Evolutionary conservation across 2,329 filamentous ascomycete genomes (phyloP).

Genomic region (Aspergillus clavatus): DNA sequence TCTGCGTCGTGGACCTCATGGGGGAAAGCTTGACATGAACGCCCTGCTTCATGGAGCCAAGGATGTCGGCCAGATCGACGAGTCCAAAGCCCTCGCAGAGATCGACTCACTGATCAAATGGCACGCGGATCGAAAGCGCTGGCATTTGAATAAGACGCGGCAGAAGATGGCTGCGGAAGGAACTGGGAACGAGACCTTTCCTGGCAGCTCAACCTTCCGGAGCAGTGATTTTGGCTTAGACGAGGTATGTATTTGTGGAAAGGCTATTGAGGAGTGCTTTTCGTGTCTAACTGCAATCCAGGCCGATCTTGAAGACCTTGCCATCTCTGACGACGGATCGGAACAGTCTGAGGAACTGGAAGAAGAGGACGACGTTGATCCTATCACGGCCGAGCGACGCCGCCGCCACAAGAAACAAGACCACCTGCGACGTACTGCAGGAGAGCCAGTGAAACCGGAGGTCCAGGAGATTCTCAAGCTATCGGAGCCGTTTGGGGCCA

Average conservation of each 20-base stretch:
- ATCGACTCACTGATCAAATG: slow-evolving; percentile 83
- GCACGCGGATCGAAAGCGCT: slow-evolving; percentile 94
- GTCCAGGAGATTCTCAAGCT: slow-evolving; percentile 77
- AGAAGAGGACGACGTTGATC: slow-evolving; percentile 73
- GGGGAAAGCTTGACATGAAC: slow-evolving; percentile 89
- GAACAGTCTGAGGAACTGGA: slow-evolving; percentile 63
- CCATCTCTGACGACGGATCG: slow-evolving; percentile 68
- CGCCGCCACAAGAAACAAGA: slow-evolving; percentile 73
- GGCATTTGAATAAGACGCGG: slow-evolving; percentile 94
- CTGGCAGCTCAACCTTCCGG: slow-evolving; percentile 58
- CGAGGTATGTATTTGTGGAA: slow-evolving; percentile 48
- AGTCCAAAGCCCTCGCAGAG: slow-evolving; percentile 67
- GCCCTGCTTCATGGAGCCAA: slow-evolving; percentile 80
- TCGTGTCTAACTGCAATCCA: slow-evolving; percentile 24
- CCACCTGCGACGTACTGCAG: slow-evolving; percentile 70
- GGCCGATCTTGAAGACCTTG: slow-evolving; percentile 77
- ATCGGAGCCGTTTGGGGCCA: slow-evolving; percentile 71
- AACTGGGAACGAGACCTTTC: slow-evolving; percentile 46
- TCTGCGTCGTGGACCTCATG: slow-evolving; percentile 74
- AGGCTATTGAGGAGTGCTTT: background rate
- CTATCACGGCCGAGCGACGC: slow-evolving; percentile 79
- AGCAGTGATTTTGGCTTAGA: slow-evolving; percentile 87
- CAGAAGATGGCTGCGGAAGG: slow-evolving; percentile 97
- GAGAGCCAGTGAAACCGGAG: slow-evolving; percentile 75
- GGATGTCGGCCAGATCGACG: slow-evolving; percentile 63